phyloP scores from a whole-genome alignment of 2,329 filamentous ascomycete genomes.

The Phaeosphaeriaceae sp. region DNA sequence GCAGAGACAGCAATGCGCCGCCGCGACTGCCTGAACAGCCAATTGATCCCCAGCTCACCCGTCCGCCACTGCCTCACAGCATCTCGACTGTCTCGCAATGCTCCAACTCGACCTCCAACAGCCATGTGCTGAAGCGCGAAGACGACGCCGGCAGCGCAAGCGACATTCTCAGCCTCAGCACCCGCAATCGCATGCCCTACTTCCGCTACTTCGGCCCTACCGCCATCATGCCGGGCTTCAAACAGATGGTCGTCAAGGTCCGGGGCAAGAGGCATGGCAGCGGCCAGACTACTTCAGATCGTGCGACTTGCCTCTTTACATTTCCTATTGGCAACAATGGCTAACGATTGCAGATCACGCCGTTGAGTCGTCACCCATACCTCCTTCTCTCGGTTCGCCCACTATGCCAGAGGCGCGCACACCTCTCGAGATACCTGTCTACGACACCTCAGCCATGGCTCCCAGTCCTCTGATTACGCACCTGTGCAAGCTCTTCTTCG shows the following conservation, averaged over 20 bases:
- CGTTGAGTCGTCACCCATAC: slow-evolving; percentile 45
- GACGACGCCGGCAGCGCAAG: slow-evolving; percentile 16
- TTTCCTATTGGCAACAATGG: neutral
- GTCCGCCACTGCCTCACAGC: slow-evolving; percentile 31
- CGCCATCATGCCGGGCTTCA: slow-evolving; percentile 89
- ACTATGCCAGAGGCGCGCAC: slow-evolving; percentile 49
- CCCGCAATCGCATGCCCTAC: slow-evolving; percentile 76
- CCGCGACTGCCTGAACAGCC: slow-evolving; percentile 25
- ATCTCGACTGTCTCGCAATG: slow-evolving; percentile 26
- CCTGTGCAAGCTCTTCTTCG: slow-evolving; percentile 81
- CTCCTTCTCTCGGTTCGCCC: slow-evolving; percentile 35
- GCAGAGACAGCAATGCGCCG: slow-evolving; percentile 22
- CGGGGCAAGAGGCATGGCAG: slow-evolving; percentile 69
- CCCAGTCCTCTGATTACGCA: slow-evolving; percentile 78
- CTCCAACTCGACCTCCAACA: slow-evolving; percentile 28
- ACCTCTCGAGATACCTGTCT: slow-evolving; percentile 66
- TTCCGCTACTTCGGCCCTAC: slow-evolving; percentile 92
- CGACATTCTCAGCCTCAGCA: slow-evolving; percentile 52
- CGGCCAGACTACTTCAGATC: slow-evolving; percentile 63
- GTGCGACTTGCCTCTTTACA: slow-evolving; percentile 19
- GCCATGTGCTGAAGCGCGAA: slow-evolving; percentile 28
- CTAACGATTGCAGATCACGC: slow-evolving; percentile 24
- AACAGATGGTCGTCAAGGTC: slow-evolving; percentile 87
- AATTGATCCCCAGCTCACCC: slow-evolving; percentile 32
- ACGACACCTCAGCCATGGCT: slow-evolving; percentile 75